Evolutionary conservation across 1,139 yeast species (phyloP).

Genomic region (Sugiyamaella paludigena): DNA sequence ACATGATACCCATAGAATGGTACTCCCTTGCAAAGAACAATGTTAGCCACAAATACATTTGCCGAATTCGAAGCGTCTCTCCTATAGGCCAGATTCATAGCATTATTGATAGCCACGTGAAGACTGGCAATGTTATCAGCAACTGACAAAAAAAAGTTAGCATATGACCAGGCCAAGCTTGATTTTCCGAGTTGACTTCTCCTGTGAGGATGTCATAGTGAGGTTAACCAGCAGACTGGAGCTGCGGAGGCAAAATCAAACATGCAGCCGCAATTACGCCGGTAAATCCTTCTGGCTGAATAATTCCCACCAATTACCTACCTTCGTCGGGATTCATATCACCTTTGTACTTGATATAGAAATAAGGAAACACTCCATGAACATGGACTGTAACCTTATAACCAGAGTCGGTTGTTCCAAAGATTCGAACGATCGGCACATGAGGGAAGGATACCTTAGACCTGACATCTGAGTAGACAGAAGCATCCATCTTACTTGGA

Average conservation of each 20-base stretch:
- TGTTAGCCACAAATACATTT: slow-evolving; percentile 57
- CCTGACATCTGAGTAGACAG: slow-evolving; percentile 27
- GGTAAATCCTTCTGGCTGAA: slow-evolving; percentile 10
- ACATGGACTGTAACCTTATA: slow-evolving; percentile 63
- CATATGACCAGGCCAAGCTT: neutral
- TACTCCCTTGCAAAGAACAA: slow-evolving; percentile 67
- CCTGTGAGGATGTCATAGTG: too few relatives aligned
- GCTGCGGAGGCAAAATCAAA: neutral
- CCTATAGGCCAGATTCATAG: slow-evolving; percentile 32
- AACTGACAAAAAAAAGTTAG: slow-evolving; percentile 18
- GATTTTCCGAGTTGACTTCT: too few relatives aligned
- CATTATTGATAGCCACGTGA: slow-evolving; percentile 30
- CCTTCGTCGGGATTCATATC: slow-evolving; percentile 30
- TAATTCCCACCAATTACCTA: slow-evolving; percentile 12
- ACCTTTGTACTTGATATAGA: slow-evolving; percentile 60
- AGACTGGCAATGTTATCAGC: slow-evolving; percentile 26
- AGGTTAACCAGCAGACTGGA: neutral
- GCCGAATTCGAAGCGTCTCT: slow-evolving; percentile 31
- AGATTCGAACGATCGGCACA: slow-evolving; percentile 76
- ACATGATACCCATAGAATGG: slow-evolving; percentile 83
- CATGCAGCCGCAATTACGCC: too few relatives aligned
- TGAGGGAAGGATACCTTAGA: slow-evolving; percentile 34
- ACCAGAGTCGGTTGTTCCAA: slow-evolving; percentile 61
- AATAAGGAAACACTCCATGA: slow-evolving; percentile 82
- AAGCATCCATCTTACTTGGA: slow-evolving; percentile 47